A percentile compares a stretch with the other conserved stretches of the same genome.
Evolutionary conservation across 106 monocot species (phyloP).

Genomic region (Chionographis japonica): DNA sequence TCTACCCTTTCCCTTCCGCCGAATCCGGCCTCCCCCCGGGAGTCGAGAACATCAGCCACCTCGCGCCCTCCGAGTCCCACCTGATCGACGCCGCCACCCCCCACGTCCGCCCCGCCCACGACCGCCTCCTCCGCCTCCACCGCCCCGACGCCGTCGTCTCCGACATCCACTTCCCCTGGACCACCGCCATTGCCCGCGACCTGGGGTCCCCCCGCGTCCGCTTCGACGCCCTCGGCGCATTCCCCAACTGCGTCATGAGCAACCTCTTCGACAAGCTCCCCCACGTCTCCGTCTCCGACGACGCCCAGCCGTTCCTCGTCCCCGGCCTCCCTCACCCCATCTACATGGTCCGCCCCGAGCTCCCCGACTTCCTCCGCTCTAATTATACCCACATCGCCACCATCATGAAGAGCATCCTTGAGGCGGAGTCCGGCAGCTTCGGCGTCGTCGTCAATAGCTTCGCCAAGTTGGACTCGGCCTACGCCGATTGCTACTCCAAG

Average conservation of each 20-base stretch:
- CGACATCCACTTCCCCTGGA: constrained; percentile 14
- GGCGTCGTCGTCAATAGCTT: constrained; percentile 10
- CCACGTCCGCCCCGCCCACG: neutral
- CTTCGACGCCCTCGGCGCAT: constrained; percentile 4
- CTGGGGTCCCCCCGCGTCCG: constrained; percentile 10
- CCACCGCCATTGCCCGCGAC: neutral
- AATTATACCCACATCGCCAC: neutral
- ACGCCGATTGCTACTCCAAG: constrained; percentile 1
- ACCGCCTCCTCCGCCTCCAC: constrained; percentile 13
- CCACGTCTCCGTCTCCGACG: neutral
- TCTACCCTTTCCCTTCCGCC: constrained; percentile 19
- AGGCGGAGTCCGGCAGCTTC: neutral
- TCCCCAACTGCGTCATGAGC: constrained; percentile 8
- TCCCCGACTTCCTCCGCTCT: constrained; percentile 8
- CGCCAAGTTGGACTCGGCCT: constrained; percentile 9
- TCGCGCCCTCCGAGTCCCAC: neutral
- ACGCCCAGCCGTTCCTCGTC: constrained; percentile 8
- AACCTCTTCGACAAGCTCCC: neutral
- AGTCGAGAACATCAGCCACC: constrained; percentile 8
- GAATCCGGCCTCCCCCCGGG: constrained; percentile 15
- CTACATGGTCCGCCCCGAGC: neutral
- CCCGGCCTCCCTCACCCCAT: constrained; percentile 5
- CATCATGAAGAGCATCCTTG: neutral
- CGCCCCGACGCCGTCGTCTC: constrained; percentile 21
- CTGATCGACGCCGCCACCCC: constrained; percentile 3